Conservation (phyloP, 140 eudicot genomes). For the Senecio squalidus region DNA sequence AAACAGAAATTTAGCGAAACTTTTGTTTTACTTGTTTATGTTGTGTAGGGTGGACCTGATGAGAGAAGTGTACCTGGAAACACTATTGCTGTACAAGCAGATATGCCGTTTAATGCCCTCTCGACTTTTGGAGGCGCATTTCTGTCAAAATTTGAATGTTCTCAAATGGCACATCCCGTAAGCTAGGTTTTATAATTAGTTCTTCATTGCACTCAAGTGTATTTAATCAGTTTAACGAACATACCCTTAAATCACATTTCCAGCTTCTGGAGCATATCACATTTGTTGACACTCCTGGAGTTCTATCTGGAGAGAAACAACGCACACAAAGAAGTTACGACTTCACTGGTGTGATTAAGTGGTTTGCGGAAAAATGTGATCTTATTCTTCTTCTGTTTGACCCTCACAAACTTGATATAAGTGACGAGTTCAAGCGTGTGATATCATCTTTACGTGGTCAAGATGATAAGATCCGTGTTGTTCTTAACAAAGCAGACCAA, state of each 20-base stretch:
- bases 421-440: slow-evolving; percentile 88
- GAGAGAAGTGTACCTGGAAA: slow-evolving; percentile 97
- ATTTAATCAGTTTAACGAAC: neutral
- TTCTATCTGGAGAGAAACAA: slow-evolving; percentile 93
- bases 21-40: slow-evolving; percentile 1
- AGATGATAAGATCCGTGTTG: slow-evolving; percentile 91
- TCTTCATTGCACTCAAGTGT: neutral
- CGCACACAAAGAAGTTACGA: slow-evolving; percentile 88
- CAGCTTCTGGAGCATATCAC: slow-evolving; percentile 84
- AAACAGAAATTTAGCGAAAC: neutral
- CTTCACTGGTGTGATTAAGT: slow-evolving; percentile 86
- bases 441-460: slow-evolving; percentile 81
- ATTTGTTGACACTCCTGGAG: slow-evolving; percentile 93
- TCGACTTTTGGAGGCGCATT: slow-evolving; percentile 87
- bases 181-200: slow-evolving; percentile 13
- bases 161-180: slow-evolving; percentile 91
- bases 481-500: slow-evolving; percentile 94
- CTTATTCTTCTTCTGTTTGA: slow-evolving; percentile 85
- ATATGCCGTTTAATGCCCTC: slow-evolving; percentile 75
- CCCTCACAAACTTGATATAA: slow-evolving; percentile 89
- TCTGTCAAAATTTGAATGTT: slow-evolving; percentile 88
- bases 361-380: slow-evolving; percentile 98
- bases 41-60: slow-evolving; percentile 75
- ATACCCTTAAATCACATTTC: neutral
- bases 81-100: slow-evolving; percentile 89